Evolutionary conservation across 2,329 filamentous ascomycete genomes (phyloP).

Genomic region (Coniochaeta prunicola): DNA sequence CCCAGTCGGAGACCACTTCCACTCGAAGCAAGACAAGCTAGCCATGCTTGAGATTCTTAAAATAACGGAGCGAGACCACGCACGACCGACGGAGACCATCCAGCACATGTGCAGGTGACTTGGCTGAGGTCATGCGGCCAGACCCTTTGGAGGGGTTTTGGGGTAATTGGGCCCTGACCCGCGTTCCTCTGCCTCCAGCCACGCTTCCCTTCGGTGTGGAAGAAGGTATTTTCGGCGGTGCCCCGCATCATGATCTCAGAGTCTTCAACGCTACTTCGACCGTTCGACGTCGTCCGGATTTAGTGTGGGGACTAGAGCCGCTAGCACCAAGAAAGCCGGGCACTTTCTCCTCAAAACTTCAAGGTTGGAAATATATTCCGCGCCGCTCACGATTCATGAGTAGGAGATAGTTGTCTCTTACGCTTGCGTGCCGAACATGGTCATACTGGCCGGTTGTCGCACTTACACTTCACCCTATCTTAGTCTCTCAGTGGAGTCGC

Average conservation of each 20-base stretch:
- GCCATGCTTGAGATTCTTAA: slow-evolving; percentile 21
- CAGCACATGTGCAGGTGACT: slow-evolving; percentile 8
- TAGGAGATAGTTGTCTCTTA: background rate
- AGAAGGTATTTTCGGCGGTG: background rate
- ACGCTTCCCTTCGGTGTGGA: background rate
- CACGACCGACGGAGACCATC: slow-evolving; percentile 22
- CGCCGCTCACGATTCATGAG: background rate
- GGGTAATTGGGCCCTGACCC: background rate
- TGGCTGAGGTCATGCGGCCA: background rate
- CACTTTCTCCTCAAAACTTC: background rate
- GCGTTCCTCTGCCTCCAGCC: background rate
- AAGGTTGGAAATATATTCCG: background rate
- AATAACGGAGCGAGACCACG: slow-evolving; percentile 21
- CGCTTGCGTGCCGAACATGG: background rate
- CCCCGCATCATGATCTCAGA: background rate
- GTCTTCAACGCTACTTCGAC: background rate
- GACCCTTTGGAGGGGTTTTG: background rate
- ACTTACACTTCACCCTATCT: background rate
- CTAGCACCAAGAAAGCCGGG: background rate
- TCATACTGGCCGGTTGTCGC: background rate
- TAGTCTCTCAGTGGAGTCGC: background rate
- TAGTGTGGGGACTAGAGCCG: background rate
- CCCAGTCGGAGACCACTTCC: slow-evolving; percentile 23
- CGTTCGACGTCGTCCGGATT: background rate
- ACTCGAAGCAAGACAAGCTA: slow-evolving; percentile 17